Conservation (phyloP, 352 stramenopile genomes). For the Hyaloperonospora arabidopsidis region DNA sequence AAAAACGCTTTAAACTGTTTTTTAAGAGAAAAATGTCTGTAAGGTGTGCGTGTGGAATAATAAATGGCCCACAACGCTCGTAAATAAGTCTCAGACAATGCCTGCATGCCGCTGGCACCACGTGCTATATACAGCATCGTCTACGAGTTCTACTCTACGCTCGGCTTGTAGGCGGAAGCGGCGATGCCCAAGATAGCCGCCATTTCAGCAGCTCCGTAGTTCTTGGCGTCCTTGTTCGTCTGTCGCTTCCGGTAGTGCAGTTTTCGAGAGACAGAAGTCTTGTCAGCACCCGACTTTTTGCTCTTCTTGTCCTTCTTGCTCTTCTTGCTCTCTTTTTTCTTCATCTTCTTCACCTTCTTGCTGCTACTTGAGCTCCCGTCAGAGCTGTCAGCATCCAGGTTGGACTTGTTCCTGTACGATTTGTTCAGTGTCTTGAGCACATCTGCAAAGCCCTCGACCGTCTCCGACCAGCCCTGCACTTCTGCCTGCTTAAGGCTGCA, state of each 20-base stretch:
- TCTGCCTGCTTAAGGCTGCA: conserved; percentile 85
- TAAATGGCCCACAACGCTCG: conserved; percentile 18
- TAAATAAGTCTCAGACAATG: conserved; percentile 18
- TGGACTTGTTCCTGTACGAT: conserved; percentile 52
- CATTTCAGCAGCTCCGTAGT: conserved; percentile 78
- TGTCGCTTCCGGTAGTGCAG: conserved; percentile 79
- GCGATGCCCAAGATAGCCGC: conserved; percentile 77
- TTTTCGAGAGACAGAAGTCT: conserved; percentile 43
- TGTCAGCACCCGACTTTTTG: conserved; percentile 38
- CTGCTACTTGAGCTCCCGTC: conserved; percentile 22
- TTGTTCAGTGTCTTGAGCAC: conserved; percentile 83
- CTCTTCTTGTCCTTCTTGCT: conserved; percentile 62
- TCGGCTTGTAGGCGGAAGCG: conserved; percentile 31
- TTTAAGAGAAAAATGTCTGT: too few relatives aligned
- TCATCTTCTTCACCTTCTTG: conserved; percentile 28
- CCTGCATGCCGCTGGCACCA: not conserved
- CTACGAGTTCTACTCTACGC: conserved; percentile 10
- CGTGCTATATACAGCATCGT: not conserved
- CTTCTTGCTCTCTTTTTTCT: conserved; percentile 45
- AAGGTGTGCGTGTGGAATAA: too few relatives aligned
- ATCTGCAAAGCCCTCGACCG: conserved; percentile 68
- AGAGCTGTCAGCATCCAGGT: conserved; percentile 22
- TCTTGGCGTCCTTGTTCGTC: conserved; percentile 83
- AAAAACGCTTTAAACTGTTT: too few relatives aligned
- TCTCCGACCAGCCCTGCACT: conserved; percentile 83